A percentile compares a stretch with the other conserved stretches of the same genome.
phyloP scores from a whole-genome alignment of 1,284 basidiomycete genomes.

The Heterobasidion occidentale region DNA sequence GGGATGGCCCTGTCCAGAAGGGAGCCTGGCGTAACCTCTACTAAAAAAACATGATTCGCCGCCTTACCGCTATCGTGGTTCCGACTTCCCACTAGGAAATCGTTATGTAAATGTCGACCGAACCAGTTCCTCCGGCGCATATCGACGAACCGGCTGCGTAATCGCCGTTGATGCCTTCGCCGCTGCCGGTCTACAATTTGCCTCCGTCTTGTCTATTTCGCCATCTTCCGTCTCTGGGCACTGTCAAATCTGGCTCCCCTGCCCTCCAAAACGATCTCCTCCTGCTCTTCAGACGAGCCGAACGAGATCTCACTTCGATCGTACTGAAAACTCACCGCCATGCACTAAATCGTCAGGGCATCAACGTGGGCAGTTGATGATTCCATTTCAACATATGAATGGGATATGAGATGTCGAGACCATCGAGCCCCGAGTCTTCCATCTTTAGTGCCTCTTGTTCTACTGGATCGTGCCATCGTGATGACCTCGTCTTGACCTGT shows the following conservation, averaged over 20 bases:
- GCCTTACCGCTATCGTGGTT: neutral
- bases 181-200: no score
- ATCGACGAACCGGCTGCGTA: no score
- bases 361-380: neutral
- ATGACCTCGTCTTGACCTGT: neutral
- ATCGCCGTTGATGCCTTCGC: no score
- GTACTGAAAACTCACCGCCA: no score
- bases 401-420: neutral
- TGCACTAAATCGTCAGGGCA: neutral
- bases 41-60: neutral
- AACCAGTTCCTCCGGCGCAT: no score
- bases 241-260: no score
- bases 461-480: neutral
- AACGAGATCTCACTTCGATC: neutral
- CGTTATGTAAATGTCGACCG: neutral
- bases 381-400: neutral
- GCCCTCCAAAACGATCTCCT: no score
- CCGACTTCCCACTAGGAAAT: neutral
- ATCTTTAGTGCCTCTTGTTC: neutral
- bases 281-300: no score
- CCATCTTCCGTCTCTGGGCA: no score
- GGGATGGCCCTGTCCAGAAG: neutral
- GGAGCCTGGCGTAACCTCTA: neutral
- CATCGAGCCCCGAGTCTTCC: neutral
- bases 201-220: no score